Base-by-base conservation (phyloP, 2,329 filamentous ascomycete genomes). In the Colletotrichum simmondsii region DNA sequence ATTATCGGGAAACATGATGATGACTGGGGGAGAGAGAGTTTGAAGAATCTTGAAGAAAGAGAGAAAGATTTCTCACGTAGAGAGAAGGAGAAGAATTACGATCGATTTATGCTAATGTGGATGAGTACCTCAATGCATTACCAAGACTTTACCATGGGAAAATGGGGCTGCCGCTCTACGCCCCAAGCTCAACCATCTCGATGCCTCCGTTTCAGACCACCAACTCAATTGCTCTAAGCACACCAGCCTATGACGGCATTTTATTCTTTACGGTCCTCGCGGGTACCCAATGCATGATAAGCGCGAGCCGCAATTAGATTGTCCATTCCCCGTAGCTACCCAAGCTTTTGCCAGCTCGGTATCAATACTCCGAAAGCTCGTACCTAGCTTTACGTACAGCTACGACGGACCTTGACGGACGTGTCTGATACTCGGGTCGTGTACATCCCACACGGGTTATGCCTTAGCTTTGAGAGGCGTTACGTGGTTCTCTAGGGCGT, bases 1-100 rank as follows among this genome's bases (percentile, higher is more conserved):
- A 57, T 73, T 73, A 12, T 71, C 71, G 19, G 30, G 52, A 14
- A 62, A 67, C 71, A 73, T 73, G 30, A 62, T 57, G 62, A 66
- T 35, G 2, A 42, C 37, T 42, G 37, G 16, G 52, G 32, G 26
- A 5, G 1, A 32, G 30, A 35, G 26, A 28, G 35, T 7, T 28
- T 22, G 12, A 16, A 32, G 5, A 19, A 22, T 49, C 3, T 49
- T 54, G 24, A 5, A 28, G 24, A 46, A 19, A 42, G 37, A 42
- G 8, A 28, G 30, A 32, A 4, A 32, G 4, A 26, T 12, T 11
- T 49, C 42, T 49, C 19, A 49, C 42, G 42, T 16, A 42, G 30
- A 32, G n/a, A 5, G 7, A 42, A 42, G 19, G 7, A 22, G 14
- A 10, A 32, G 49, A 26, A 19, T 28, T n/a, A 4, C 16, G n/a